Conservation (phyloP, 2,329 filamentous ascomycete species). For the Arthrobotrys musiformis region DNA sequence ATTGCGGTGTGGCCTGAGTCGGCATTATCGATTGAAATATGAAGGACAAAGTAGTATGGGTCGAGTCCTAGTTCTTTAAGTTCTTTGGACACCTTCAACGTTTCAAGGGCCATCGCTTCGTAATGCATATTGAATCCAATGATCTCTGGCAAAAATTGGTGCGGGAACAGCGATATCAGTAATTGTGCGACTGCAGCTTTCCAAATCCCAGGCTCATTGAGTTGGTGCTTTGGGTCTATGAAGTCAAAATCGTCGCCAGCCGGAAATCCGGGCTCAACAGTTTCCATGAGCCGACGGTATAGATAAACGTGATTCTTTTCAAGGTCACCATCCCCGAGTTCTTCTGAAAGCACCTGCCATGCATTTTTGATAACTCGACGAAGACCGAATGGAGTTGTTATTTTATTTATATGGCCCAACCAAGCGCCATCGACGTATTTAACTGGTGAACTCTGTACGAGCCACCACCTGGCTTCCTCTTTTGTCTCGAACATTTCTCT, state of each 20-base stretch:
- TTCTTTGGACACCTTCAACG: slow-evolving; percentile 64
- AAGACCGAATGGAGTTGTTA: slow-evolving; percentile 64
- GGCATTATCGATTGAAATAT: slow-evolving; percentile 67
- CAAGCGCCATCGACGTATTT: slow-evolving; percentile 67
- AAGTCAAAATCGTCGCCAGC: slow-evolving; percentile 60
- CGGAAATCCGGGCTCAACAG: slow-evolving; percentile 59
- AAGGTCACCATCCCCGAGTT: slow-evolving; percentile 67
- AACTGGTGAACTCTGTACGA: slow-evolving; percentile 63
- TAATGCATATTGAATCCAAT: slow-evolving; percentile 68
- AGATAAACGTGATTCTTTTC: slow-evolving; percentile 65
- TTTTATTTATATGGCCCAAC: slow-evolving; percentile 65
- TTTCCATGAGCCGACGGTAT: slow-evolving; percentile 60
- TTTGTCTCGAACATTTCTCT: slow-evolving; percentile 62
- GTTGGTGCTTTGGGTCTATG: slow-evolving; percentile 61
- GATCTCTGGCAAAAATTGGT: slow-evolving; percentile 67
- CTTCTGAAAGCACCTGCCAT: slow-evolving; percentile 67
- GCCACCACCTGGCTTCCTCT: slow-evolving; percentile 63
- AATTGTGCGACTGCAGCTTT: slow-evolving; percentile 65
- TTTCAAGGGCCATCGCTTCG: slow-evolving; percentile 63
- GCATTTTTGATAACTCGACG: slow-evolving; percentile 63
- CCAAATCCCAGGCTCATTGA: slow-evolving; percentile 62
- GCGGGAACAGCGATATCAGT: slow-evolving; percentile 66
- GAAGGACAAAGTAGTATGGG: slow-evolving; percentile 66
- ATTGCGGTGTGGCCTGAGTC: slow-evolving; percentile 67
- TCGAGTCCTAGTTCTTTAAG: slow-evolving; percentile 65